A percentile compares a stretch with the other conserved stretches of the same genome.
Evolutionary conservation across 75 land plant species (phyloP).

Genomic region (Pinus taeda): DNA sequence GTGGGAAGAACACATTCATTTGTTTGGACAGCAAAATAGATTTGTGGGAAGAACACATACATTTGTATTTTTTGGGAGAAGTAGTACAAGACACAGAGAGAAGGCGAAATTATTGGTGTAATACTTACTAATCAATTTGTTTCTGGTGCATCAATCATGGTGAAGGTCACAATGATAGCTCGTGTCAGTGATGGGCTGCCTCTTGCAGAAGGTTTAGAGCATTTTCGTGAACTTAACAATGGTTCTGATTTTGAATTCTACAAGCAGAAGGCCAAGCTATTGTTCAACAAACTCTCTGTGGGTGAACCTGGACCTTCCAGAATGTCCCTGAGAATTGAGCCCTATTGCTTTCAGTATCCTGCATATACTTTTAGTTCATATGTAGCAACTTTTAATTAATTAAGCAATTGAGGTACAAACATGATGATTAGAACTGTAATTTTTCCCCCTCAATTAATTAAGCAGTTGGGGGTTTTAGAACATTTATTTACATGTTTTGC

Average conservation of each 20-base stretch:
- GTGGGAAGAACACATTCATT: too few species aligned
- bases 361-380: background rate
- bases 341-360: slow-evolving; percentile 37
- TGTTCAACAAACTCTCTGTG: slow-evolving; percentile 31
- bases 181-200: slow-evolving; percentile 38
- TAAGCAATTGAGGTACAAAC: too few species aligned
- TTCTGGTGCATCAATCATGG: slow-evolving; percentile 11
- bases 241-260: slow-evolving; percentile 15
- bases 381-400: too few species aligned
- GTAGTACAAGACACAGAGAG: too few species aligned
- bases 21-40: too few species aligned
- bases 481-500: background rate
- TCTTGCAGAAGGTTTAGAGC: slow-evolving; percentile 30
- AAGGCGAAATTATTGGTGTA: too few species aligned
- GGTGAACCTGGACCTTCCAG: slow-evolving; percentile 23
- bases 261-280: slow-evolving; percentile 36
- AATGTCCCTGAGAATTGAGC: slow-evolving; percentile 36
- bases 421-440: too few species aligned
- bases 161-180: slow-evolving; percentile 44
- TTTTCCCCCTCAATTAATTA: too few species aligned
- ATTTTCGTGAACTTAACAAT: slow-evolving; percentile 14
- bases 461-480: too few species aligned
- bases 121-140: too few species aligned
- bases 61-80: too few species aligned
- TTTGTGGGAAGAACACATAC: too few species aligned